Conservation (phyloP, 768 basidiomycete genomes). For the Glaciozyma martinii region DNA sequence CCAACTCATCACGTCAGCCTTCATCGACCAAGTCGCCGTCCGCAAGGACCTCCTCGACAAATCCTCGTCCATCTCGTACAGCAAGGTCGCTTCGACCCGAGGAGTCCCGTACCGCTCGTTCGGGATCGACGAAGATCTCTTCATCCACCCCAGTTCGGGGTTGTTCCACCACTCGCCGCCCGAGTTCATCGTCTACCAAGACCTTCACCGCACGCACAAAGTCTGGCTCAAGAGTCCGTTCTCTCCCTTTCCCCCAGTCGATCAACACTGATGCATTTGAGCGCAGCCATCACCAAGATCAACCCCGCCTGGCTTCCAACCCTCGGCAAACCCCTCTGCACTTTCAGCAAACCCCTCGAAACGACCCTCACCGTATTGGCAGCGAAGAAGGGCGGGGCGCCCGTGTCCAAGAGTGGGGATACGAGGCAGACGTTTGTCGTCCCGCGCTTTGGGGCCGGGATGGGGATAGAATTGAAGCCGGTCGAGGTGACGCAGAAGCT, state of each 20-base stretch:
- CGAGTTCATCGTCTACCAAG: conserved; percentile 75
- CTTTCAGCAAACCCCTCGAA: conserved; percentile 45
- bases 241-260: conserved; percentile 7
- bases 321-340: conserved; percentile 72
- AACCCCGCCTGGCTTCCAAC: conserved; percentile 80
- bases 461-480: conserved; percentile 73
- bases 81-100: conserved; percentile 63
- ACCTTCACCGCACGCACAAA: conserved; percentile 64
- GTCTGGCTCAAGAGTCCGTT: conserved; percentile 69
- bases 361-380: conserved; percentile 5
- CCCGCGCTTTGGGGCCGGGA: conserved; percentile 74
- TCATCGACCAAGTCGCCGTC: conserved; percentile 90
- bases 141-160: conserved; percentile 81
- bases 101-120: conserved; percentile 75
- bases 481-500: conserved; percentile 45
- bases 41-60: conserved; percentile 71
- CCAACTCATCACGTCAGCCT: conserved; percentile 76
- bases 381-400: conserved; percentile 8
- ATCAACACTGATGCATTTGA: neutral
- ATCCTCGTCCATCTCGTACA: conserved; percentile 41
- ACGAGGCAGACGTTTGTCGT: conserved; percentile 57
- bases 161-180: conserved; percentile 62
- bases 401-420: conserved; percentile 38
- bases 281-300: conserved; percentile 66
- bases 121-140: conserved; percentile 75